A percentile compares a stretch with the other conserved stretches of the same genome.
Evolutionary conservation across 2,329 filamentous ascomycete genomes (phyloP).

Genomic region (Fusarium nurragi): DNA sequence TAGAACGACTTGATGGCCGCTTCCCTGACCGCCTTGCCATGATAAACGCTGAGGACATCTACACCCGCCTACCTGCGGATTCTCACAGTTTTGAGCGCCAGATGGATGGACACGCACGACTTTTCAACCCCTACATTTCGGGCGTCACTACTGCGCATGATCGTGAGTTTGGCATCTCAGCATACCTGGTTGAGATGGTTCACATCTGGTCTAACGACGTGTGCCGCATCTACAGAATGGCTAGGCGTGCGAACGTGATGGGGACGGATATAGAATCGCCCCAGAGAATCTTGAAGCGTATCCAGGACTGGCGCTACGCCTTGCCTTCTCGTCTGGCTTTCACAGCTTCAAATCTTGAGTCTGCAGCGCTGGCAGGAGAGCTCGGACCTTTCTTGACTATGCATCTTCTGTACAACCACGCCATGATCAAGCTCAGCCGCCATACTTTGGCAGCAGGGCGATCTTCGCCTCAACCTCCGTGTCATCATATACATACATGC

Average conservation of each 20-base stretch:
- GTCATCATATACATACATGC: constrained; percentile 59
- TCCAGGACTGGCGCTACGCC: constrained; percentile 67
- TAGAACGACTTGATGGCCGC: constrained; percentile 73
- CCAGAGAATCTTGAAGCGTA: constrained; percentile 58
- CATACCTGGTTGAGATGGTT: constrained; percentile 69
- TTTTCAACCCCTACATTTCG: constrained; percentile 63
- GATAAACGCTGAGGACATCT: constrained; percentile 71
- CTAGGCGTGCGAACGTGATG: constrained; percentile 42
- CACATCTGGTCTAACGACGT: constrained; percentile 73
- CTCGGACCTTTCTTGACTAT: constrained; percentile 69
- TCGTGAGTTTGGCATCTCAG: constrained; percentile 61
- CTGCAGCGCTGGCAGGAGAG: constrained; percentile 61
- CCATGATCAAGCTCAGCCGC: constrained; percentile 72
- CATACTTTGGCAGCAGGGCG: constrained; percentile 57
- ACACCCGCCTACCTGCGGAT: constrained; percentile 71
- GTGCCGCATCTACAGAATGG: constrained; percentile 62
- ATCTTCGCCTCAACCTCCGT: constrained; percentile 53
- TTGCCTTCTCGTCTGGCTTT: constrained; percentile 66
- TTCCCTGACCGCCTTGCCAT: constrained; percentile 63
- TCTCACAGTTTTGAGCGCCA: constrained; percentile 70
- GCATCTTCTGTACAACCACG: constrained; percentile 73
- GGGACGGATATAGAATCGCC: constrained; percentile 50
- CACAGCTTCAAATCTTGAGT: constrained; percentile 65
- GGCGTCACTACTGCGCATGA: constrained; percentile 36
- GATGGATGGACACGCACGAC: constrained; percentile 64